These are phyloP conservation scores for Cucurbita pepo DNA, from an alignment of 306 rosid species.

Conservation along the genomic window DNA sequence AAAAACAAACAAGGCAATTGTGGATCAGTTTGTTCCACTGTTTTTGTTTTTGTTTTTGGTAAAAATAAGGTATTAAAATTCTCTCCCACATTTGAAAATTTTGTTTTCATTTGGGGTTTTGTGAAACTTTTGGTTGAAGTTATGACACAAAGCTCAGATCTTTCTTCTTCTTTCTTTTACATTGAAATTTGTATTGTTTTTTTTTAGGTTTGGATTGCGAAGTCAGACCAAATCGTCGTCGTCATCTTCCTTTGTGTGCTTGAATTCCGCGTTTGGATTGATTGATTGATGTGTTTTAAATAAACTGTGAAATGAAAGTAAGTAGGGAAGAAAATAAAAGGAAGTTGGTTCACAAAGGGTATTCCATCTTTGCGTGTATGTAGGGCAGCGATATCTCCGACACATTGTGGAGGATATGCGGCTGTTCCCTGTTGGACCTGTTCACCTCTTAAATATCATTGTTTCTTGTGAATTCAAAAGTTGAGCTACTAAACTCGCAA, in stretches of 20 bases:
- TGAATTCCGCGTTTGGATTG: conserved; percentile 6
- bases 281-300: conserved; percentile 7
- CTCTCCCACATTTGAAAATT: no score
- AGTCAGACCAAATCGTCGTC: background rate
- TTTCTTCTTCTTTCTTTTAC: no score
- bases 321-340: background rate
- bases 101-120: no score
- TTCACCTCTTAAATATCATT: background rate
- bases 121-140: no score
- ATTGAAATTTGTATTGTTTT: no score
- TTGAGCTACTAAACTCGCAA: no score
- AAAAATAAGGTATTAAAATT: no score
- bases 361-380: background rate
- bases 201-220: background rate
- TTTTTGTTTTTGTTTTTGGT: no score
- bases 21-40: no score
- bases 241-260: conserved; percentile 2
- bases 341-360: background rate
- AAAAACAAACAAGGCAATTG: no score
- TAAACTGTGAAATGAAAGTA: background rate
- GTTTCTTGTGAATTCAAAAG: no score
- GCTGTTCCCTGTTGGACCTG: background rate
- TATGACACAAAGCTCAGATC: no score
- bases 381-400: background rate
- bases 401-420: background rate